phyloP scores from a whole-genome alignment of 352 stramenopile genomes.

The Blastocystis sp. region DNA sequence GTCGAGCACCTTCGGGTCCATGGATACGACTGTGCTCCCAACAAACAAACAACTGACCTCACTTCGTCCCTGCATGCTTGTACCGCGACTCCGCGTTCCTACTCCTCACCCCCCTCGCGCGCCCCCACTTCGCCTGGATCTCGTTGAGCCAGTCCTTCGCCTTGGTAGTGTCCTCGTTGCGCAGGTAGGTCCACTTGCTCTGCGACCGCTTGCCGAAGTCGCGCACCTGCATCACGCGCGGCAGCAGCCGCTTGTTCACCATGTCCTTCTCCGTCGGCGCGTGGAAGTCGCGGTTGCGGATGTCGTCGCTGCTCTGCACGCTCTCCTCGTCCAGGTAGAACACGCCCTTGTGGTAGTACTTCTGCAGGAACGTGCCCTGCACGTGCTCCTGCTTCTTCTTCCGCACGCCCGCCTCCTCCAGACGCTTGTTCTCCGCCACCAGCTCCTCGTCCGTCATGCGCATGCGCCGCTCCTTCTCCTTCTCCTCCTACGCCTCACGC shows the following conservation, averaged over 20 bases:
- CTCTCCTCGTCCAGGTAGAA: constrained; percentile 87
- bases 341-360: constrained; percentile 95
- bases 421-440: constrained; percentile 79
- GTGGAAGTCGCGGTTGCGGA: constrained; percentile 72
- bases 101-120: neutral
- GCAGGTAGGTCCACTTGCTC: constrained; percentile 95
- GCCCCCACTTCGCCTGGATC: constrained; percentile 47
- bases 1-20: constrained; percentile 68
- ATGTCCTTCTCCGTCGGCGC: constrained; percentile 74
- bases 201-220: constrained; percentile 92
- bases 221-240: constrained; percentile 92
- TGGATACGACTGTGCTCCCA: constrained; percentile 7
- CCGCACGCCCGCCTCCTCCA: constrained; percentile 73
- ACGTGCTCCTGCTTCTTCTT: constrained; percentile 78
- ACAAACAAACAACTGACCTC: constrained; percentile 28
- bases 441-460: constrained; percentile 92
- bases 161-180: constrained; percentile 90
- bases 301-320: constrained; percentile 72
- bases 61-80: constrained; percentile 62
- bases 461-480: constrained; percentile 79
- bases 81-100: constrained; percentile 60
- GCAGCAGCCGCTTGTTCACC: constrained; percentile 78
- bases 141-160: constrained; percentile 66
- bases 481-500: constrained; percentile 75
- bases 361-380: constrained; percentile 90